Percentiles rank a stretch among this genome's conserved stretches.
These are phyloP conservation scores for Boletus sp. DNA, from an alignment of 768 basidiomycete genomes.

Conservation along the genomic window DNA sequence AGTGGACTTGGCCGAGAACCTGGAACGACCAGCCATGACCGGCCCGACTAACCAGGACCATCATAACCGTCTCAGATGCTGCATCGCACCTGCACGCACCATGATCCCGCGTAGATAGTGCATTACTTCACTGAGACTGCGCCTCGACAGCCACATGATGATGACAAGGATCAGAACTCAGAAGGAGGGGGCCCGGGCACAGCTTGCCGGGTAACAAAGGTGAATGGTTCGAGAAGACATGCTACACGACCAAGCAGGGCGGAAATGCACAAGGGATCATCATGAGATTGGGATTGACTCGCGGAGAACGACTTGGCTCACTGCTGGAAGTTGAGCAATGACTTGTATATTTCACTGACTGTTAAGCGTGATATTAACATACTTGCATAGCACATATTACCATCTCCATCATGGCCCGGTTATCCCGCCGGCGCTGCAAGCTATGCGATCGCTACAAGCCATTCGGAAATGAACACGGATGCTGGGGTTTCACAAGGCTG, in stretches of 20 bases:
- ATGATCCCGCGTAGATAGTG: too few relatives aligned
- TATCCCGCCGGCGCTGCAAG: background rate
- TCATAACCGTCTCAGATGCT: background rate
- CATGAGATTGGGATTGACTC: background rate
- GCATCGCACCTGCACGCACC: background rate
- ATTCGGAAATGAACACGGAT: background rate
- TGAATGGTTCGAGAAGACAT: too few relatives aligned
- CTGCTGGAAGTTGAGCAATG: background rate
- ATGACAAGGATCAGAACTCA: background rate
- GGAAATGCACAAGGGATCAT: background rate
- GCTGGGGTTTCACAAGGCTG: constrained; percentile 5
- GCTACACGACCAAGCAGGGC: too few relatives aligned
- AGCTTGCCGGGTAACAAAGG: background rate
- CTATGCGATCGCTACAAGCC: background rate
- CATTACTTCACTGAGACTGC: background rate
- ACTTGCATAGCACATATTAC: background rate
- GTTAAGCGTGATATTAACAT: background rate
- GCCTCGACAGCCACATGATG: background rate
- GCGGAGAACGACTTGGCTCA: background rate
- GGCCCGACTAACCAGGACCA: background rate
- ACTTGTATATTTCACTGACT: background rate
- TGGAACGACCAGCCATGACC: background rate
- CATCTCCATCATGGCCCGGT: background rate
- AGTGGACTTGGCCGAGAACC: background rate
- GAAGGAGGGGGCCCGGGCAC: background rate